phyloP scores from a whole-genome alignment of 1,284 basidiomycete genomes.

The Amylostereum areolatum region DNA sequence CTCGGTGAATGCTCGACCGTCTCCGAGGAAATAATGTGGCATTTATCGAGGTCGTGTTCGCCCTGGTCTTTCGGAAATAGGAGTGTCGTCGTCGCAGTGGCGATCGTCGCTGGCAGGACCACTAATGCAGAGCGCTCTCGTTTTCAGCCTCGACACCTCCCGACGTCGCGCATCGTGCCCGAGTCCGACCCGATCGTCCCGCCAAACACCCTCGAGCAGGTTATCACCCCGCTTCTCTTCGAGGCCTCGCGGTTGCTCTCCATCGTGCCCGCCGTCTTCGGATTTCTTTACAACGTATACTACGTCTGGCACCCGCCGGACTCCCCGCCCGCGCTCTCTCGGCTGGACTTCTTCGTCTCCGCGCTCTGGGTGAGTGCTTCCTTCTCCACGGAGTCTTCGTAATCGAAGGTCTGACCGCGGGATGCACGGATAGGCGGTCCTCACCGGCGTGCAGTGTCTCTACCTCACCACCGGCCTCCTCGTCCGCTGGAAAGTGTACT shows the following conservation, averaged over 20 bases:
- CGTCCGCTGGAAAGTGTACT: constrained; percentile 77
- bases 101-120: neutral
- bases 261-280: constrained; percentile 63
- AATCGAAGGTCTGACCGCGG: neutral
- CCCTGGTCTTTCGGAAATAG: too few species aligned
- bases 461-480: constrained; percentile 75
- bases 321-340: constrained; percentile 29
- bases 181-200: constrained; percentile 42
- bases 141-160: constrained; percentile 45
- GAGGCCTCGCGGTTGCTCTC: constrained; percentile 55
- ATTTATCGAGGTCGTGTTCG: too few species aligned
- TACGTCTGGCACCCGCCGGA: constrained; percentile 25
- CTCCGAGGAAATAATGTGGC: too few species aligned
- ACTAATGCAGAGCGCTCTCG: neutral
- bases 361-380: constrained; percentile 55
- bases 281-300: constrained; percentile 57
- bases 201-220: constrained; percentile 24
- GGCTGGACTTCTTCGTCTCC: constrained; percentile 57
- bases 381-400: neutral
- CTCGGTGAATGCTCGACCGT: too few species aligned
- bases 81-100: too few species aligned
- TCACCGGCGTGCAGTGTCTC: constrained; percentile 81
- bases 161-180: constrained; percentile 51
- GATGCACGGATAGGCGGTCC: constrained; percentile 45
- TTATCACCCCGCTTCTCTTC: constrained; percentile 36